phyloP scores from a whole-genome alignment of 805 yeast genomes.

The Yarrowia keelungensis region DNA sequence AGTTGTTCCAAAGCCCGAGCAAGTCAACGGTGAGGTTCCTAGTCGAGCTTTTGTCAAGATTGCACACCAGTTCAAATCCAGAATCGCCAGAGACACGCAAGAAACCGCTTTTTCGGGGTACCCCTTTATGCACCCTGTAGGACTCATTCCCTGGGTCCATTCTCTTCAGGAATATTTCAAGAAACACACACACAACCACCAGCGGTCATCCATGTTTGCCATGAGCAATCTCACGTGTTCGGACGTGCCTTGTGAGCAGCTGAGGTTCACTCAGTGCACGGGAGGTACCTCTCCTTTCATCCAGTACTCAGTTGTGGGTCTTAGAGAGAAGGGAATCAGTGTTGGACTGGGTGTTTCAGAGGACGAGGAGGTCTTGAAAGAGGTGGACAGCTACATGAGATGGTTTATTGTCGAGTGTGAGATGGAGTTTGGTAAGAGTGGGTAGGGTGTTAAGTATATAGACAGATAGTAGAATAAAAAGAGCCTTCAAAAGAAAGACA shows the following conservation, averaged over 20 bases:
- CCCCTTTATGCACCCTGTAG: slow-evolving; percentile 19
- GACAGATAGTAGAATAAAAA: neutral
- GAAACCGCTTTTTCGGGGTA: slow-evolving; percentile 1
- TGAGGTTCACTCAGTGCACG: slow-evolving; percentile 21
- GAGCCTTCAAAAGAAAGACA: neutral
- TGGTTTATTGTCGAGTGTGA: slow-evolving; percentile 5
- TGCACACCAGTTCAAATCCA: slow-evolving; percentile 1
- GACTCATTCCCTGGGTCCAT: slow-evolving; percentile 25
- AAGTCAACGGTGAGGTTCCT: neutral
- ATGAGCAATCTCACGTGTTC: slow-evolving; percentile 15
- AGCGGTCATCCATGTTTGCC: slow-evolving; percentile 10
- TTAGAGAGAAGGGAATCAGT: slow-evolving; percentile 6
- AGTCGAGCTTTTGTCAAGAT: neutral
- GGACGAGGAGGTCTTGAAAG: neutral
- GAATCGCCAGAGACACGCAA: neutral
- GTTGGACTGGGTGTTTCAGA: slow-evolving; percentile 6
- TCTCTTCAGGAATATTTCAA: slow-evolving; percentile 4
- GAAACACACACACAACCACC: slow-evolving; percentile 4
- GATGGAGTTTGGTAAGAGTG: neutral
- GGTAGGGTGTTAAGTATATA: neutral
- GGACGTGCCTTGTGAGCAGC: slow-evolving; percentile 14
- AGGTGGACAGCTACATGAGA: neutral
- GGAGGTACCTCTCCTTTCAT: slow-evolving; percentile 22
- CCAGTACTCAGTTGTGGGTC: slow-evolving; percentile 15
- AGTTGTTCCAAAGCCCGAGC: neutral